A percentile compares a stretch with the other conserved stretches of the same genome.
Conservation (phyloP, 108 stramenopile genomes). For the Conticribra guillardii region DNA sequence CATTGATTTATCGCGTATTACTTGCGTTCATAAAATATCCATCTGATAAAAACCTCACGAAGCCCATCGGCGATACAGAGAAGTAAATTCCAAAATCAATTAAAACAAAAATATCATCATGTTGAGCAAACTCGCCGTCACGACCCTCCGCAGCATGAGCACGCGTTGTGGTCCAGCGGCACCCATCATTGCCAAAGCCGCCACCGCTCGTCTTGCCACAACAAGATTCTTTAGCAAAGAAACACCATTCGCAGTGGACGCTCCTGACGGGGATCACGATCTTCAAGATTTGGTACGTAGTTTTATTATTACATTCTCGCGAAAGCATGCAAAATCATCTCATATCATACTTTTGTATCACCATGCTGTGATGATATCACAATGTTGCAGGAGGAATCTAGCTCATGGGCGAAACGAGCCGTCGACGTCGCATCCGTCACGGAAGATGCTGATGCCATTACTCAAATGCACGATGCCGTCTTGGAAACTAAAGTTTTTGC, state of each 20-base stretch:
- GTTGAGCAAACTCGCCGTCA: constrained; percentile 9
- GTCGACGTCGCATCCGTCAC: constrained; percentile 33
- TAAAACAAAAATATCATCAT: background rate
- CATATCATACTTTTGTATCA: background rate
- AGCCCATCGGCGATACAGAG: background rate
- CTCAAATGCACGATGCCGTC: constrained; percentile 37
- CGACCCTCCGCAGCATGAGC: background rate
- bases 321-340: background rate
- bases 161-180: background rate
- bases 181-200: constrained; percentile 10
- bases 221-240: background rate
- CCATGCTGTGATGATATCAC: background rate
- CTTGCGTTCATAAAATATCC: too few species aligned
- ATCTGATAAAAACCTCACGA: background rate
- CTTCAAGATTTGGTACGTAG: constrained; percentile 24
- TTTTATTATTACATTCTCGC: background rate
- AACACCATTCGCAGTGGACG: constrained; percentile 23
- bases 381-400: constrained; percentile 25
- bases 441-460: constrained; percentile 32
- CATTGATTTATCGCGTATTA: too few species aligned
- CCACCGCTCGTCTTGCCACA: constrained; percentile 3
- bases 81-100: background rate
- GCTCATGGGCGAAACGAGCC: constrained; percentile 19
- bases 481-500: constrained; percentile 29
- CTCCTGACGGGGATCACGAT: constrained; percentile 30